phyloP scores from a whole-genome alignment of 306 rosid species.

The Betula pendula region DNA sequence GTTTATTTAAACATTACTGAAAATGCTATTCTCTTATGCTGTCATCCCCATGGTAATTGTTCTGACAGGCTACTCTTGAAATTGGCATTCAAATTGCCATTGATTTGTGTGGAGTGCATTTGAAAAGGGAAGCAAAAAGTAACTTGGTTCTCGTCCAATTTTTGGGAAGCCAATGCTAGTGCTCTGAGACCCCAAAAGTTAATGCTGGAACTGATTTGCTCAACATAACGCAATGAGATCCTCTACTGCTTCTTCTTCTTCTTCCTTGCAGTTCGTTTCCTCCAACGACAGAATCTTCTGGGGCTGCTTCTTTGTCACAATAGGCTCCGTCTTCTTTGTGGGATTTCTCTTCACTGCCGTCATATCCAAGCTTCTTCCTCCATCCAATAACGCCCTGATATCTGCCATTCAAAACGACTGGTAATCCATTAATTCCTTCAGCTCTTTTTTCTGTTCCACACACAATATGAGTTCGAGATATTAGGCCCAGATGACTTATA shows the following conservation, averaged over 20 bases:
- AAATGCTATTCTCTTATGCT: not conserved
- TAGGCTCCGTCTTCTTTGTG: conserved; percentile 52
- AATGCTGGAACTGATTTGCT: no score
- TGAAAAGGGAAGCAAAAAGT: no score
- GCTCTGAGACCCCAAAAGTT: no score
- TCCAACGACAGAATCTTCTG: conserved; percentile 31
- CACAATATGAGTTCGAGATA: not conserved
- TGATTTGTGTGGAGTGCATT: no score
- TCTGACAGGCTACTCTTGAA: no score
- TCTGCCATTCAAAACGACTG: conserved; percentile 78
- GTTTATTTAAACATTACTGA: no score
- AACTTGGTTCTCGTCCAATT: no score
- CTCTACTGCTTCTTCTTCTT: conserved; percentile 7
- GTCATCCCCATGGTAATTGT: not conserved
- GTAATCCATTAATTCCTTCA: conserved; percentile 26
- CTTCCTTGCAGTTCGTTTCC: conserved; percentile 20
- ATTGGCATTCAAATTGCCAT: not conserved
- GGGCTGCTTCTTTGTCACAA: conserved; percentile 53
- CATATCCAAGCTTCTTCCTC: conserved; percentile 68
- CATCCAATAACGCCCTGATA: conserved; percentile 46
- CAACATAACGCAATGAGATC: conserved; percentile 14
- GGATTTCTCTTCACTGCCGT: conserved; percentile 57
- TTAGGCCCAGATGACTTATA: not conserved
- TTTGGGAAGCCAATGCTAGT: no score
- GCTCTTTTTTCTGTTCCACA: not conserved